Percentiles rank a stretch among this genome's conserved stretches.
phyloP scores from a whole-genome alignment of 208 protist genomes.

The Acanthamoeba healyi region DNA sequence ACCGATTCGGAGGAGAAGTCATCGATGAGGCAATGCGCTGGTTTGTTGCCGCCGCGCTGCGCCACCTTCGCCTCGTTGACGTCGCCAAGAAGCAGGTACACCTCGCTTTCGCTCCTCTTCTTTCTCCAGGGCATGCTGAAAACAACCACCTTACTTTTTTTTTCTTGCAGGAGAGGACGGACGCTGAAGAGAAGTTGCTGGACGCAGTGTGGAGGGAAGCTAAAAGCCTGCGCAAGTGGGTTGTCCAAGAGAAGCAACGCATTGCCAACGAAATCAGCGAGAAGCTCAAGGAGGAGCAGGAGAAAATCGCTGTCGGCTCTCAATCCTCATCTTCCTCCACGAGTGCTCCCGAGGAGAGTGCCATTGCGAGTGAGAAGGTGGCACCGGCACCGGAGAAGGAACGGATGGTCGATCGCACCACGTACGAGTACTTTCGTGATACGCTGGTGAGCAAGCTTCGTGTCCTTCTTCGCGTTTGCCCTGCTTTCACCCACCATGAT shows the following conservation, averaged over 20 bases:
- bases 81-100: neutral
- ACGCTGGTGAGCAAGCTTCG: neutral
- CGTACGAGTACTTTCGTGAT: slow-evolving; percentile 3
- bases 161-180: neutral
- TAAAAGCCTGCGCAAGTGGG: neutral
- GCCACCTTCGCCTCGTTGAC: neutral
- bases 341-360: no score
- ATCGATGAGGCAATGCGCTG: slow-evolving; percentile 29
- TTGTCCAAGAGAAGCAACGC: slow-evolving; percentile 43
- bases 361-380: neutral
- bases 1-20: slow-evolving; percentile 23
- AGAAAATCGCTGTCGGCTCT: neutral
- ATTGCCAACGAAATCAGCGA: slow-evolving; percentile 52
- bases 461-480: neutral
- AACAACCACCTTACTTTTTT: no score
- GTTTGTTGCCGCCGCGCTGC: slow-evolving; percentile 23
- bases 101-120: neutral
- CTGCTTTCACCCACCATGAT: no score
- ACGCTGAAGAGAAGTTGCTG: neutral
- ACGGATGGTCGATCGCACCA: neutral
- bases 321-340: no score
- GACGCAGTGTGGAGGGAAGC: slow-evolving; percentile 1
- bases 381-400: no score
- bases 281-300: neutral
- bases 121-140: no score